Evolutionary conservation across 805 yeast genomes (phyloP).

Genomic region (Sugiyamaella valdiviana): DNA sequence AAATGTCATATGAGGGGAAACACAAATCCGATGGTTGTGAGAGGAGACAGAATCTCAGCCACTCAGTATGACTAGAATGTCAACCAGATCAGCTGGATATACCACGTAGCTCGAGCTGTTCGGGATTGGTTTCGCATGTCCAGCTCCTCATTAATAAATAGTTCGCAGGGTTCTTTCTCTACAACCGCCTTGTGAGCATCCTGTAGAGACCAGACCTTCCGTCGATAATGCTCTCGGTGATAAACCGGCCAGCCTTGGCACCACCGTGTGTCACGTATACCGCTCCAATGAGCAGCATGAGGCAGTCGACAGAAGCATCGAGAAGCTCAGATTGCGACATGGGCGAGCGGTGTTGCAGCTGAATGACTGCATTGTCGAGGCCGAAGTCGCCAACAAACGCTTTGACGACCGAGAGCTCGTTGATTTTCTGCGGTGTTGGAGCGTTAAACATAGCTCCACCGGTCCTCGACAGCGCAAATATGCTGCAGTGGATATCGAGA

Average conservation of each 20-base stretch:
- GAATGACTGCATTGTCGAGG: slow-evolving; percentile 3
- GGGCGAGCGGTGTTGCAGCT: not conserved
- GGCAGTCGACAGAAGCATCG: slow-evolving; percentile 2
- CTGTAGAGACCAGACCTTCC: slow-evolving; percentile 5
- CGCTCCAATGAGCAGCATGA: slow-evolving; percentile 7
- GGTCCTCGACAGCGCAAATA: not conserved
- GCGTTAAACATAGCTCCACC: not conserved
- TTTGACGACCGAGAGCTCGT: not conserved
- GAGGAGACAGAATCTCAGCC: no score
- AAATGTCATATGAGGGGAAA: no score
- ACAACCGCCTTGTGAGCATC: not conserved
- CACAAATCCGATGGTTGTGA: no score
- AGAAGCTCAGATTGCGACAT: not conserved
- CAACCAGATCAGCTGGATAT: no score
- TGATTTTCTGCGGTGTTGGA: not conserved
- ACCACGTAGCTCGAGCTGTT: no score
- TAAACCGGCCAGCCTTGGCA: not conserved
- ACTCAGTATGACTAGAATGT: no score
- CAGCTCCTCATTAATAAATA: no score
- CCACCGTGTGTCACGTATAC: slow-evolving; percentile 4
- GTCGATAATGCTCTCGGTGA: not conserved
- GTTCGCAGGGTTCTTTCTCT: no score
- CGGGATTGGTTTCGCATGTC: no score
- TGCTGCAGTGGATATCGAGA: slow-evolving; percentile 1
- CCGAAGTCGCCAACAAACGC: slow-evolving; percentile 3